Percentiles rank a stretch among this genome's conserved stretches.
These are phyloP conservation scores for Mucor mucedo DNA, from an alignment of 371 early-diverging fungal genomes.

Conservation along the genomic window DNA sequence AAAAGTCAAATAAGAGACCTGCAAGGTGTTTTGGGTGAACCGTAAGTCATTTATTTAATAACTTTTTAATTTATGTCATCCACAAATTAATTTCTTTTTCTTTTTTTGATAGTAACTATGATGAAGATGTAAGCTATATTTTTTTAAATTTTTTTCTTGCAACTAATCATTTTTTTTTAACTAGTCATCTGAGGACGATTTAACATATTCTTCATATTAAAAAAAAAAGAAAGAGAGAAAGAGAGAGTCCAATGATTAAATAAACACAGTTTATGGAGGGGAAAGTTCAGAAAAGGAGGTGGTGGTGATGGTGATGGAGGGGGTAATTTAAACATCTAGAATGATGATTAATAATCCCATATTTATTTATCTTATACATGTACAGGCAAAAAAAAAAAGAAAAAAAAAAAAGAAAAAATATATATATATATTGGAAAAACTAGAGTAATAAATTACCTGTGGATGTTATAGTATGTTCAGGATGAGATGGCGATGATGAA, in stretches of 20 bases:
- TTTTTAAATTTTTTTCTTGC: background rate
- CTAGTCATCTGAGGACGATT: conserved; percentile 43
- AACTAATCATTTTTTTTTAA: background rate
- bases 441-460: conserved; percentile 3
- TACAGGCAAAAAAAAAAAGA: too few species aligned
- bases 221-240: too few species aligned
- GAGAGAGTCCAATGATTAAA: too few species aligned
- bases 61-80: too few species aligned
- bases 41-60: conserved; percentile 30
- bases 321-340: too few species aligned
- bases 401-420: too few species aligned
- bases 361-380: too few species aligned
- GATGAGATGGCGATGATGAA: background rate
- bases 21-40: conserved; percentile 42
- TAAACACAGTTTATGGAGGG: too few species aligned
- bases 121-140: conserved; percentile 37
- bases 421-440: background rate
- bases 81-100: background rate
- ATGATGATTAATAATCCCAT: too few species aligned
- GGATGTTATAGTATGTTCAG: background rate
- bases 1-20: conserved; percentile 46
- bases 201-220: conserved; percentile 32
- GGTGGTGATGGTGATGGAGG: too few species aligned
- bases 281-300: too few species aligned
- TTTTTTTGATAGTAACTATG: conserved; percentile 20